Base-by-base conservation (phyloP, 2,329 filamentous ascomycete genomes). In the Aspergillus costaricaensis region DNA sequence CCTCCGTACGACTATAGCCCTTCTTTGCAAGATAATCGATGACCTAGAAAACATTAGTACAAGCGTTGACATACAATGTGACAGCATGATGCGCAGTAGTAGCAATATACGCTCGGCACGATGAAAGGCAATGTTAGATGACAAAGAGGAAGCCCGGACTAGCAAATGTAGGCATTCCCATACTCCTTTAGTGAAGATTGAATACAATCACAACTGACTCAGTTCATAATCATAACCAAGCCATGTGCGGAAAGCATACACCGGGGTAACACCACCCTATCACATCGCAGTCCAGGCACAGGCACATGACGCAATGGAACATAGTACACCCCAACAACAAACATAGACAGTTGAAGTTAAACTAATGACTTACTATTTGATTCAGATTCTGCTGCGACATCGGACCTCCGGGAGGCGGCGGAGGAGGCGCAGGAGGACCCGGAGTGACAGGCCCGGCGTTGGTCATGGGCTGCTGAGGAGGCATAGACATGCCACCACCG, bases 21-120 rank as follows among this genome's bases (percentile, higher is more conserved):
- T 97, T 93, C 76, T 99, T 99, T 2, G 92, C 86, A 1, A 99
- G 83, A 75, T 99, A 99, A 69, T 99, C 95, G 8, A 96, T 93
- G 3, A 99, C 88, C 88, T 90, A 70, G 38, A 38, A 48, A 32
- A 27, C 3, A 6, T 55, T 36, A 57, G 23, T 15, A 57, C 15
- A 14, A 5, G 25, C 10, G n/a, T 1, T 47, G 15, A 12, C 5
- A 7, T 15, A 7, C 9, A 6, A 15, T 1, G 2, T 55, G 39
- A 30, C 9, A 23, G 14, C 32, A 44, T 43, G 21, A 8, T 21
- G 19, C 5, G 36, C 15, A 39, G 38, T 4, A 25, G 25, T 30
- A 14, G 55, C 17, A 41, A 23, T 7, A 23, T n/a, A 21, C 23
- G 19, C 5, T 17, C 21, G 36, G 25, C 47, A 52, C 17, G 8